Base-by-base conservation (phyloP, 805 yeast species). In the Naumovozyma dairenensis region DNA sequence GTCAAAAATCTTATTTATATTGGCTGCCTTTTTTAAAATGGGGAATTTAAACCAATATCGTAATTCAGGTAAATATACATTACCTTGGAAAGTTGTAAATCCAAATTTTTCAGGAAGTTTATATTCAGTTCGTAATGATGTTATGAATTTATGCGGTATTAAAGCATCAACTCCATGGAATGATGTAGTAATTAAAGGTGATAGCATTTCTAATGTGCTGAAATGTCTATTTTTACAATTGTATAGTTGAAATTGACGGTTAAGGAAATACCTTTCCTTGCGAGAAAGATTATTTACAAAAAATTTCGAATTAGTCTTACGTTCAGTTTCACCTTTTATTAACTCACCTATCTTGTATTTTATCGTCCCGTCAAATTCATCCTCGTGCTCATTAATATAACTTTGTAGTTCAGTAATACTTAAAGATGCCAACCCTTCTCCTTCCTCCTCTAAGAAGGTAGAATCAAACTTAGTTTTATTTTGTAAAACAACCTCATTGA, bases 151-250 rank as follows among this genome's bases (percentile, higher is more conserved):
- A 31, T 62, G 52, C 1, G 86, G 86, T 9, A 78, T 56, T 35
- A 75, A 68, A 2, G 75, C 72, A 15, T 69, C 62, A n/a, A 72
- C 71, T 8, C 78, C 77, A 47, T 79, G 85, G 44, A 72, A 71
- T 36, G 59, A 51, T 0, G 80, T 62, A 19, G 63, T 43, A 13
- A 60, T 49, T 35, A 80, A 50, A 1, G 83, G 82, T 4, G 71
- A 62, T 12, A 80, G 38, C 45, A 74, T 75, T 1, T 65, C 57
- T 31, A 65, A 47, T 0, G 59, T 46, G 33, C 64, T 63, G 44
- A 73, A 74, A 54, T 80, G 89, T 32, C 65, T 60, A 51, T 78
- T 77, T 40, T 80, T 63, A 49, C 87, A 79, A 32, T 69, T 66
- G 45, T 67, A 71, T 3, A 68, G 29, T 5, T 51, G 38, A 15